Evolutionary conservation across 2,329 filamentous ascomycete species (phyloP), one percentile per base, ranked within the genome.

Genomic region (Parastagonospora nodorum): DNA sequence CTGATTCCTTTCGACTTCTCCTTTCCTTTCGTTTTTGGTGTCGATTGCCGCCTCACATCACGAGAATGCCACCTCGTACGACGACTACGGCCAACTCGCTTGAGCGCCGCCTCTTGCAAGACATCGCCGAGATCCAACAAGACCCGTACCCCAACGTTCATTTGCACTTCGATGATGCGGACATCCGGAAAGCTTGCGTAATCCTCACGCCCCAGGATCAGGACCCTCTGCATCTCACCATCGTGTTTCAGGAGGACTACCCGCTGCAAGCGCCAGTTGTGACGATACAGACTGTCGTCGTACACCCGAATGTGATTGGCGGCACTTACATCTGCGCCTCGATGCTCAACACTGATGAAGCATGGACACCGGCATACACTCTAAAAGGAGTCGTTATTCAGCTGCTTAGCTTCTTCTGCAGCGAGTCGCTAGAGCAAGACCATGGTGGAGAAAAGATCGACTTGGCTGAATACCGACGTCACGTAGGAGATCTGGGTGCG

Each of bases 391-490:
- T 82, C 16, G 74, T 77, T 12, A 81, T 82, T 19, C 79, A 82
- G 62, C 53, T 82, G n/a, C 64, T 82, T 2, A 81, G 78, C 56
- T 81, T 82, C 65, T 82, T 82, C 58, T 69, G 70, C 24, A 81
- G 79, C 55, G 75, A 79, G 1, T 69, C 48, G 2, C 44, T 82
- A 2, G 78, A 81, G 49, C 79, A 81, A 48, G 53, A 58, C 0
- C 24, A 72, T 38, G 67, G 66, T 7, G 66, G 67, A 6, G 45
- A 39, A 2, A 11, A 31, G 4, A 38, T 69, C 10, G 38, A 71
- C 10, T 62, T 79, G 28, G 42, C 33, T 8, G 45, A 46, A 14
- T 61, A 50, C 11, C 51, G 50, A 9, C 39, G 36, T n/a, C 31
- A 16, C 9, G n/a, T 28, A 16, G n/a, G n/a, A n/a, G n/a, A n/a